Base-by-base conservation (phyloP, 129 eudicot genomes). In the Chrysanthemum makinoi region DNA sequence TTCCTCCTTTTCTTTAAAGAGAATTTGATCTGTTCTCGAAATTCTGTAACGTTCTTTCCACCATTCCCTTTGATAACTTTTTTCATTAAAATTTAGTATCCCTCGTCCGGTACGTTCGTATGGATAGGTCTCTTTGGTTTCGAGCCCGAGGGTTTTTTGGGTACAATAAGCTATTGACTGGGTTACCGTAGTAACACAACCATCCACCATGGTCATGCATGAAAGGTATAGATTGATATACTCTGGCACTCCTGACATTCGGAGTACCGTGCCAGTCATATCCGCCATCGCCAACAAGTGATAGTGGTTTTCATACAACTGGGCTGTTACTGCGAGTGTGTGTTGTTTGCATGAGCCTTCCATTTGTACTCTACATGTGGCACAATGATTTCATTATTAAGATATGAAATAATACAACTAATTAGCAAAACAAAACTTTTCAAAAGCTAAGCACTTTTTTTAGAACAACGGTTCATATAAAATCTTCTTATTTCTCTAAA, bases 281-380 rank as follows among this genome's bases (percentile, higher is more conserved):
- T 50, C 55, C 55, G 55, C 55, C 55, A 50, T 50, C 55, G 55
- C 14, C 55, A 50, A 50, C 55, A 50, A 50, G 55, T 50, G 55
- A 50, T 6, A 50, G 14, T 50, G 55, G 17, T 6, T 50, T 50
- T 9, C 54, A 50, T 2, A 50, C 17, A 0, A 11, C 16, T 50
- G 55, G 1, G 1, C 1, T 2, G 55, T 50, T 50, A 50, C 55
- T 10, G 0, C 4, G 1, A n/a, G 55, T 3, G 55, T 50, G 14
- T 12, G 13, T 10, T 50, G 17, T 50, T 50, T 50, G 55, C 54
- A 50, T 10, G 16, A 50, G 14, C 54, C 54, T 50, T 50, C 54
- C 54, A 50, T 50, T 50, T 50, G 15, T 50, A n/a, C 54, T 33
- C 43, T 33, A 33, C 43, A 33, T 33, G 43, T 33, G 43, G 7